Base-by-base conservation (phyloP, 2,329 filamentous ascomycete species). In the Calonectria multiphialidica region DNA sequence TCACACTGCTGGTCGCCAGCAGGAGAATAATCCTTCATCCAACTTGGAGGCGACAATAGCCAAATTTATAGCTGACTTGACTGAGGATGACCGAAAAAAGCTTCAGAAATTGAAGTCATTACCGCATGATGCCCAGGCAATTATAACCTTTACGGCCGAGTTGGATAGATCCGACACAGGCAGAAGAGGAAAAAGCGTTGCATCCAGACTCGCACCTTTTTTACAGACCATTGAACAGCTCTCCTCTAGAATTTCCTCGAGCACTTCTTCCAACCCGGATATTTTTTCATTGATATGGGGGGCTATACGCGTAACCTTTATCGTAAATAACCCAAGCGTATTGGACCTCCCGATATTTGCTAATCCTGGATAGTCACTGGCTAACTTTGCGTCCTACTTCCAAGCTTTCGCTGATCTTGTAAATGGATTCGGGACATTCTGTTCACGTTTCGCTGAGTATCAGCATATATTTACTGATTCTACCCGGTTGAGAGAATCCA, bases 381-480 rank as follows among this genome's bases (percentile, higher is more conserved):
- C 72, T 13, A 77, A 76, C 33, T 74, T 77, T 10, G 55, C 74
- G 1, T 72, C 74, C 1, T 77, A 77, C 18, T 76, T 76, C 1
- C 44, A 72, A 18, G 70, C 75, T 0, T 76, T 76, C 28, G 75
- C 75, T 0, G 70, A 76, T 5, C 70, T 74, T 0, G 15, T 76
- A 0, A 9, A 70, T 0, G 75, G 75, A 0, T 76, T 76, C 2
- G 74, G 74, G 0, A 37, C 68, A 0, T 40, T 76, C 0, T 76
- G 70, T 1, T 66, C 67, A 9, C 61, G 64, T 0, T 74, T 74
- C 8, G 50, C 64, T 1, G 59, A 76, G 15, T 73, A 76, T 1
- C 74, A 65, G 53, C 40, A 50, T 0, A 35, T 76, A 1, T 73
- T 68, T 28, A 55, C 59, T 0, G 16, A 66, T 1, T 76, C 57